A percentile compares a stretch with the other conserved stretches of the same genome.
Evolutionary conservation across 139 green algal genomes (phyloP).

Genomic region (Chlamydomonas incerta): DNA sequence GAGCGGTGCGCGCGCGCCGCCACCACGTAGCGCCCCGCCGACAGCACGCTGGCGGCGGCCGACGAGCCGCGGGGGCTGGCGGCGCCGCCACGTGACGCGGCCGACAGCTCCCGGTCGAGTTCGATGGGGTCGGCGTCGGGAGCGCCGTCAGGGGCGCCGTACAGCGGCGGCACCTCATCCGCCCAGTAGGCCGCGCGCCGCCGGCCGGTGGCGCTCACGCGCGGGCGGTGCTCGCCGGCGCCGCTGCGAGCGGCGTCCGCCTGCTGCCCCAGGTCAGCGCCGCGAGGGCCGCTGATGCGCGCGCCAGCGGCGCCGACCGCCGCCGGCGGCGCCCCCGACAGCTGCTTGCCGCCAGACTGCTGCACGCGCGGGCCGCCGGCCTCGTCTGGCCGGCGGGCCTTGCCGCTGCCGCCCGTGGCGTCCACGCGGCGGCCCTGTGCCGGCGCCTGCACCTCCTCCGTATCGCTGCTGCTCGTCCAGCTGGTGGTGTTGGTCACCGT

Average conservation of each 20-base stretch:
- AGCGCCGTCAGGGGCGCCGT: neutral
- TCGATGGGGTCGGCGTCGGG: neutral
- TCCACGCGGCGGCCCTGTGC: neutral
- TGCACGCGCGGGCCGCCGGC: no score
- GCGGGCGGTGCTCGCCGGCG: neutral
- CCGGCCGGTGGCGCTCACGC: neutral
- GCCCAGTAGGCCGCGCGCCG: conserved; percentile 1
- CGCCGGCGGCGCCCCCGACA: no score
- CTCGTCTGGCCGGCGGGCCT: no score
- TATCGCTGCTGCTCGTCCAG: neutral
- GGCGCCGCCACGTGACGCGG: neutral
- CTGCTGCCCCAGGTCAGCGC: no score
- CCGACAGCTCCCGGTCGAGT: neutral
- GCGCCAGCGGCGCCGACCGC: no score
- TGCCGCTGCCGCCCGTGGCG: neutral
- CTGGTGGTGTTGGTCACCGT: neutral
- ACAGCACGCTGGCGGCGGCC: conserved; percentile 23
- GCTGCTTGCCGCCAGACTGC: no score
- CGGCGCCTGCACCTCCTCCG: neutral
- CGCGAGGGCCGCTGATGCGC: no score
- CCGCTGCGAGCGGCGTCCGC: neutral
- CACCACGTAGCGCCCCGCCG: conserved; percentile 25
- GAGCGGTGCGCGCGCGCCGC: conserved; percentile 28
- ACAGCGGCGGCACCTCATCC: neutral
- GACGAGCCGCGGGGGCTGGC: conserved; percentile 10